phyloP scores from a whole-genome alignment of 163 green algal genomes.

The Trebouxia gelatinosa region DNA sequence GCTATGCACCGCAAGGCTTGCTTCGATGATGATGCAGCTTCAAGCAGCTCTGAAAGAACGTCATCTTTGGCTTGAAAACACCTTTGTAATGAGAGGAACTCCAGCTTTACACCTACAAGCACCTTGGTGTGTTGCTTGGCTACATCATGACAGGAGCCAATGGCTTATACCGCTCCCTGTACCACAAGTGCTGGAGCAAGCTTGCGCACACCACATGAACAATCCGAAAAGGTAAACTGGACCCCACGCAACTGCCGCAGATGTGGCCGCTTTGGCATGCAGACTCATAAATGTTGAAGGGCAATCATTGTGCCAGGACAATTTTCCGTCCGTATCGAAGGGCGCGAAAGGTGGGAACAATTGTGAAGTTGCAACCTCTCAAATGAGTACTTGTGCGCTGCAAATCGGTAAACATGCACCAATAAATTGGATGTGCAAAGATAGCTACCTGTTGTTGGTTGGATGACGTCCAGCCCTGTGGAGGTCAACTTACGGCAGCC shows the following conservation, averaged over 20 bases:
- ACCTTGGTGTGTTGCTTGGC: not conserved
- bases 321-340: not conserved
- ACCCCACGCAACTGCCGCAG: not conserved
- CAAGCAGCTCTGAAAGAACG: not conserved
- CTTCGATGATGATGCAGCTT: not conserved
- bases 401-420: not conserved
- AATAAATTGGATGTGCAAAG: not conserved
- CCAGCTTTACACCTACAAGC: not conserved
- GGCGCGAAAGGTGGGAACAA: not conserved
- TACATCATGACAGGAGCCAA: not conserved
- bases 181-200: not conserved
- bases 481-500: conserved; percentile 20
- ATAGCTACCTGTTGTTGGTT: not conserved
- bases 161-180: not conserved
- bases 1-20: conserved; percentile 3
- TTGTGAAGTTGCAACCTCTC: not conserved
- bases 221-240: too few species aligned
- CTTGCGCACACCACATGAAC: not conserved
- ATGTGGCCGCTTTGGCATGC: not conserved
- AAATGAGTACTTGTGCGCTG: not conserved
- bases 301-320: not conserved
- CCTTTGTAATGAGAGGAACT: not conserved
- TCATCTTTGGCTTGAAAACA: conserved; percentile 7
- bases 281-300: not conserved
- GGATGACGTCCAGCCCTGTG: not conserved